These are phyloP conservation scores for Neurospora terricola DNA, from an alignment of 495 filamentous ascomycete species.

Conservation along the genomic window DNA sequence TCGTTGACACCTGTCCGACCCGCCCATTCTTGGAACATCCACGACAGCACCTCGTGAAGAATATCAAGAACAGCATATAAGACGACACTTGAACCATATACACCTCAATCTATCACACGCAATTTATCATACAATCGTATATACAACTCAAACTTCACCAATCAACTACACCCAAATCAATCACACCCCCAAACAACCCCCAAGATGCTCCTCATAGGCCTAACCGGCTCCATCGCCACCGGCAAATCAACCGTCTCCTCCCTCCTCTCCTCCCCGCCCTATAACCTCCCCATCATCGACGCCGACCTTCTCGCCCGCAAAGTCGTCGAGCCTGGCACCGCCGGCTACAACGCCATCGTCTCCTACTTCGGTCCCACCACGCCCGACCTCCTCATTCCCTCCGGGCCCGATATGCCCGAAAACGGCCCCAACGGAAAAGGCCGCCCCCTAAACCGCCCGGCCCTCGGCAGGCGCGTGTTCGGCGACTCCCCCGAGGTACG, in stretches of 20 bases:
- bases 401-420: constrained; percentile 30
- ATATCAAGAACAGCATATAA: not conserved
- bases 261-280: constrained; percentile 66
- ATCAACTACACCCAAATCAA: not conserved
- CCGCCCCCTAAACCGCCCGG: constrained; percentile 71
- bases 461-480: constrained; percentile 77
- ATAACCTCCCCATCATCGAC: constrained; percentile 88
- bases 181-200: not conserved
- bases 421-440: constrained; percentile 40
- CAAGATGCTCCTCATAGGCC: constrained; percentile 85
- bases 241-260: constrained; percentile 93
- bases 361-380: constrained; percentile 67
- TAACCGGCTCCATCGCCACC: constrained; percentile 95
- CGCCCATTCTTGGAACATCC: not conserved
- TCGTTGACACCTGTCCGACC: not conserved
- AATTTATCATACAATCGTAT: not conserved
- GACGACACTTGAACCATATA: not conserved
- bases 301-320: constrained; percentile 83
- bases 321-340: constrained; percentile 83
- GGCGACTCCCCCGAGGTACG: constrained; percentile 54
- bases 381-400: constrained; percentile 67
- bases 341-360: constrained; percentile 71
- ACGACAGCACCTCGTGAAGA: not conserved
- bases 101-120: not conserved
- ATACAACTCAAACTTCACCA: not conserved